Percentiles rank a stretch among this genome's conserved stretches.
These are phyloP conservation scores for Wallacemonas rigidus DNA, from an alignment of 208 protist species.

Conservation along the genomic window DNA sequence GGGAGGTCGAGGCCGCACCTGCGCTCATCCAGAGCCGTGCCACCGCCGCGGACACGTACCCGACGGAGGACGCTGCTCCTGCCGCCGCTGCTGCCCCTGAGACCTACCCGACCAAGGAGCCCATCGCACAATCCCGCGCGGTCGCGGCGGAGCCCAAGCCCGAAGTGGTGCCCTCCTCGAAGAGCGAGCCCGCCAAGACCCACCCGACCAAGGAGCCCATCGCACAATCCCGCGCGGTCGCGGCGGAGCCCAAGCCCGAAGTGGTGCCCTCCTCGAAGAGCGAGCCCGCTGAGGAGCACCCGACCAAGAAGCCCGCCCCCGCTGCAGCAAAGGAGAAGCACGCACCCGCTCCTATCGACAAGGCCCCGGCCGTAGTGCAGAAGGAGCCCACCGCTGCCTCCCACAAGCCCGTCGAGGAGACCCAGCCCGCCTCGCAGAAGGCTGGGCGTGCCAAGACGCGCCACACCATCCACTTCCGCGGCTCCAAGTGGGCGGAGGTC, in stretches of 20 bases:
- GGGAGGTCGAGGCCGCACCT: constrained; percentile 47
- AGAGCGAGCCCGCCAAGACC: neutral
- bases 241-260: neutral
- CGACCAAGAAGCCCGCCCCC: neutral
- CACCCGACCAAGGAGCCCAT: neutral
- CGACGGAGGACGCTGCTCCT: neutral
- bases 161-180: neutral
- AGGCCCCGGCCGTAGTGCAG: constrained; percentile 11
- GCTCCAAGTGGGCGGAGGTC: constrained; percentile 42
- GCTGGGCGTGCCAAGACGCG: constrained; percentile 26
- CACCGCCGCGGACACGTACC: constrained; percentile 1
- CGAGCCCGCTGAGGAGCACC: neutral
- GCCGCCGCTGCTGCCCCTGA: constrained; percentile 5
- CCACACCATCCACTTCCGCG: constrained; percentile 64
- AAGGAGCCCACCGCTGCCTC: constrained; percentile 16
- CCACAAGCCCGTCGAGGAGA: constrained; percentile 16
- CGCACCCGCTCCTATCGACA: neutral
- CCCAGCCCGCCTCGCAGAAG: constrained; percentile 5
- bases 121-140: neutral
- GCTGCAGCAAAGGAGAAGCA: neutral
- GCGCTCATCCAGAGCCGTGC: constrained; percentile 21
- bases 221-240: neutral
- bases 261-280: neutral
- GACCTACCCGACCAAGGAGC: neutral
- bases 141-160: neutral